These are phyloP conservation scores for Leccinum arenicola DNA, from an alignment of 768 basidiomycete species.

Conservation along the genomic window DNA sequence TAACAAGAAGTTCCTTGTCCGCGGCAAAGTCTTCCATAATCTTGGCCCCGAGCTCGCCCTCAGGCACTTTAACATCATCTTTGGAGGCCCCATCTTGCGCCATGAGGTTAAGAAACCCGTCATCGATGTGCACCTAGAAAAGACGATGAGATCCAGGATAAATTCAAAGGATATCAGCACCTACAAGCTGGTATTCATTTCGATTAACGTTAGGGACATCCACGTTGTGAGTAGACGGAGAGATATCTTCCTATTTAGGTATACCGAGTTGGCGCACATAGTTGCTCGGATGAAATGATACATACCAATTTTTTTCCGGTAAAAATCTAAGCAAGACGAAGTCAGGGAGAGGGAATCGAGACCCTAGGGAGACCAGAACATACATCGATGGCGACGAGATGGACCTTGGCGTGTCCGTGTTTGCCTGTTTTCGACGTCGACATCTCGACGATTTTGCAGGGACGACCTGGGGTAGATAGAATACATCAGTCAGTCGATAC, in stretches of 20 bases:
- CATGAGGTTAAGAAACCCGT: slow-evolving; percentile 96
- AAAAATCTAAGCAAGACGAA: slow-evolving; percentile 71
- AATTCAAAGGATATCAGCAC: slow-evolving; percentile 17
- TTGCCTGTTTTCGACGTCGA: slow-evolving; percentile 99
- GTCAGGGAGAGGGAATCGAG: slow-evolving; percentile 5
- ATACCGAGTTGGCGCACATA: not conserved
- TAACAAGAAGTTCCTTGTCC: slow-evolving; percentile 86
- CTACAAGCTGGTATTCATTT: slow-evolving; percentile 79
- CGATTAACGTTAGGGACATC: slow-evolving; percentile 94
- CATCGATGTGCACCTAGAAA: slow-evolving; percentile 80
- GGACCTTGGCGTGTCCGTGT: slow-evolving; percentile 99
- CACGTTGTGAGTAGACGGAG: slow-evolving; percentile 99
- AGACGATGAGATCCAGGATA: slow-evolving; percentile 4
- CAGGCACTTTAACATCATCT: slow-evolving; percentile 94
- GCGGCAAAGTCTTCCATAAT: slow-evolving; percentile 73
- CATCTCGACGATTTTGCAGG: slow-evolving; percentile 99
- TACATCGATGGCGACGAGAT: slow-evolving; percentile 95
- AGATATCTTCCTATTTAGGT: slow-evolving; percentile 78
- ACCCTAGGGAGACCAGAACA: slow-evolving; percentile 32
- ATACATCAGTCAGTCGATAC: slow-evolving; percentile 3
- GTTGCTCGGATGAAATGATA: not conserved
- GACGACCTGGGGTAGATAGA: slow-evolving; percentile 52
- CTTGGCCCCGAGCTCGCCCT: slow-evolving; percentile 71
- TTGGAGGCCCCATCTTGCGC: slow-evolving; percentile 72
- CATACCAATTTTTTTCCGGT: slow-evolving; percentile 93